Evolutionary conservation across 257 asterid genomes (phyloP).

Genomic region (Salvia hispanica): DNA sequence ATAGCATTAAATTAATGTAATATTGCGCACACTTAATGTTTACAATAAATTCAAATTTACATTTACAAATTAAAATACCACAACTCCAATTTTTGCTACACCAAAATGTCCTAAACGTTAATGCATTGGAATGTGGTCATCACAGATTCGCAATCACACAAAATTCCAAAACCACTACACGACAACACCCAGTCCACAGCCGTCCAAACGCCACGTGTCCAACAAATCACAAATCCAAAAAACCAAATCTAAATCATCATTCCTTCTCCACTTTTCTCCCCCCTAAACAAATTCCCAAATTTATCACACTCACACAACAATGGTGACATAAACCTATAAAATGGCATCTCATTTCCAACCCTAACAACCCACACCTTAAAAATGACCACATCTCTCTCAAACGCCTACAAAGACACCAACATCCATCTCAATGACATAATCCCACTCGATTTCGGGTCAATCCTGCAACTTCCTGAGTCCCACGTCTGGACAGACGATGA

Average conservation of each 20-base stretch:
- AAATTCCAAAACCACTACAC: slow-evolving; percentile 28
- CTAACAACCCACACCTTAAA: neutral
- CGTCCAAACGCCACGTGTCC: slow-evolving; percentile 43
- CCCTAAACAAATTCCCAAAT: no score
- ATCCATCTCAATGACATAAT: slow-evolving; percentile 48
- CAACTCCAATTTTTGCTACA: no score
- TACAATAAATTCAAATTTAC: no score
- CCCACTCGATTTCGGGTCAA: slow-evolving; percentile 65
- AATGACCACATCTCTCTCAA: slow-evolving; percentile 55
- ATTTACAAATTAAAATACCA: no score
- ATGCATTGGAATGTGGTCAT: neutral
- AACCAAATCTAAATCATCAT: neutral
- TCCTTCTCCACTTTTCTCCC: neutral
- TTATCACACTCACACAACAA: slow-evolving; percentile 2
- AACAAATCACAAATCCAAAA: slow-evolving; percentile 19
- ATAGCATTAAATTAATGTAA: no score
- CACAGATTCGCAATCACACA: neutral
- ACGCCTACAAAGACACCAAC: slow-evolving; percentile 50
- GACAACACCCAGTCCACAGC: slow-evolving; percentile 47
- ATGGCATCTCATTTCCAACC: slow-evolving; percentile 14
- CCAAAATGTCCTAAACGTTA: no score
- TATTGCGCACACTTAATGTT: no score
- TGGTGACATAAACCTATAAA: neutral
- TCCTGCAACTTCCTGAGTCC: slow-evolving; percentile 56
- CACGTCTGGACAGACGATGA: slow-evolving; percentile 48